These are phyloP conservation scores for Aspergillus pseudotamarii DNA, from an alignment of 2,329 filamentous ascomycete species.

Conservation along the genomic window DNA sequence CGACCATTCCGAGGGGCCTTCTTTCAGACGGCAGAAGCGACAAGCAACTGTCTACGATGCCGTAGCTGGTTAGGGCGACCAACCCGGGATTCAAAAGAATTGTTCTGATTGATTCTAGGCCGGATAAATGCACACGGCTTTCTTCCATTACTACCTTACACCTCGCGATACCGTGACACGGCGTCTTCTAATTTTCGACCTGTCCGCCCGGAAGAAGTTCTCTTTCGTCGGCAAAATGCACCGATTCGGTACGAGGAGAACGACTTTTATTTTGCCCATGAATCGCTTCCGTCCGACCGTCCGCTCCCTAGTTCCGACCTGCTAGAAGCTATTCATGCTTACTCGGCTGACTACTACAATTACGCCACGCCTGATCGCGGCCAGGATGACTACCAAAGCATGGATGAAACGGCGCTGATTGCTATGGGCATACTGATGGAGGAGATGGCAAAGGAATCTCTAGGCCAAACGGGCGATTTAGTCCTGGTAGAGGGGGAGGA, in stretches of 20 bases:
- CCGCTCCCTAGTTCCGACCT: conserved; percentile 60
- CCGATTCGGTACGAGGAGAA: conserved; percentile 56
- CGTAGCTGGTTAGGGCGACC: conserved; percentile 51
- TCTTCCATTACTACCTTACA: conserved; percentile 21
- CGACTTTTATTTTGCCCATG: conserved; percentile 59
- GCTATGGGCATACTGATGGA: conserved; percentile 64
- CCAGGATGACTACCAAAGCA: conserved; percentile 50
- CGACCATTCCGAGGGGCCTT: conserved; percentile 11
- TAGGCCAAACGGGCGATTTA: conserved; percentile 62
- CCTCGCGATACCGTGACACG: conserved; percentile 38
- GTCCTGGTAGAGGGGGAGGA: conserved; percentile 56
- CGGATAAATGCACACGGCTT: conserved; percentile 49
- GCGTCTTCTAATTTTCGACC: conserved; percentile 40
- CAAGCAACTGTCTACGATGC: conserved; percentile 60
- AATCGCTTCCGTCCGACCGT: conserved; percentile 41
- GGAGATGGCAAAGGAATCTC: conserved; percentile 54
- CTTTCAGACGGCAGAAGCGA: conserved; percentile 31
- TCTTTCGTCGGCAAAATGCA: conserved; percentile 56
- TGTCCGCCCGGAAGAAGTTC: conserved; percentile 60
- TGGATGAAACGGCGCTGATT: conserved; percentile 66
- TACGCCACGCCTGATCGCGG: conserved; percentile 36
- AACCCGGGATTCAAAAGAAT: not conserved
- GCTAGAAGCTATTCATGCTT: conserved; percentile 59
- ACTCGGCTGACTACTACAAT: conserved; percentile 59
- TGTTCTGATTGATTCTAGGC: conserved; percentile 37